Base-by-base conservation (phyloP, 108 stramenopile species). In the Nitzschia sp. region DNA sequence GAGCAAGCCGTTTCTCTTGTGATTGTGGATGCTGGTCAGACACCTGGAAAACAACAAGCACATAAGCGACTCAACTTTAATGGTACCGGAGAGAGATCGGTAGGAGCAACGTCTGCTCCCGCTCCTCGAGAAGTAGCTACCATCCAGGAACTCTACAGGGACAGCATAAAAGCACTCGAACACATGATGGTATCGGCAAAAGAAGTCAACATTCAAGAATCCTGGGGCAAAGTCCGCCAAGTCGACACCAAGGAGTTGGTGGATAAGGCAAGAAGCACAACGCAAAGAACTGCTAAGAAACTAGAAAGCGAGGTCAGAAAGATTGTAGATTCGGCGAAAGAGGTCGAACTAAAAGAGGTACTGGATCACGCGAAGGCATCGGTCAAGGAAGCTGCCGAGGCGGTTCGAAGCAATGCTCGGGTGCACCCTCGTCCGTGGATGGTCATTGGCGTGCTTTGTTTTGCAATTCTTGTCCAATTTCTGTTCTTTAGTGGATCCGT, bases 181-280 rank as follows among this genome's bases (percentile, higher is more conserved):
- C 9, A 50, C 8, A 22, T 50, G 13, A 4, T 50, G 21, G 19
- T 5, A 50, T 21, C 19, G 4, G 19, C 21, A 4, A 50, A 50
- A 21, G 19, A 50, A 50, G 48, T 21, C 48, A 50, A 50, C 48
- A n/a, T 19, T 16, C 13, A 21, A 50, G 48, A 50, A 22, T 50
- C 16, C 16, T 50, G 13, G 48, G 48, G 19, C 8, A 50, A 50
- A 21, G 48, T n/a, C 9, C 48, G 48, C 19, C 48, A 50, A 50
- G 48, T 50, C 21, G 48, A 50, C 48, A 11, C 48, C 4, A 16
- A 50, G 5, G 48, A 50, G 48, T 50, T 50, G 48, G 48, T n/a
- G 4, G 21, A 50, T 4, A 50, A 22, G 13, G 48, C 48, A 4
- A 11, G 21, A 50, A 50, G 19, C 5, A 5, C 48, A 8, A 50